Evolutionary conservation across 2,329 filamentous ascomycete species (phyloP).

Genomic region (Emydomyces testavorans): DNA sequence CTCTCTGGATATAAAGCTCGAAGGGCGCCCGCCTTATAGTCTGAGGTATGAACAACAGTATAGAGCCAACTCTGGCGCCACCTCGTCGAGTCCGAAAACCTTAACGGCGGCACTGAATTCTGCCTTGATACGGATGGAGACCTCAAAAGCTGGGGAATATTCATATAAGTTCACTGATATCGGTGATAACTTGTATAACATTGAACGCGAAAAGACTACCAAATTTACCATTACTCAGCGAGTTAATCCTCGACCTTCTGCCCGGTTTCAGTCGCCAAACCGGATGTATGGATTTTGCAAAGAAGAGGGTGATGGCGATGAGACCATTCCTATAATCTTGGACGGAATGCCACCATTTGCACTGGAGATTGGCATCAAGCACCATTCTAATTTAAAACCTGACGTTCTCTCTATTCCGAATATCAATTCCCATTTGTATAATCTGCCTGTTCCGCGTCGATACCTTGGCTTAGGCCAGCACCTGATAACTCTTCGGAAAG

Average conservation of each 20-base stretch:
- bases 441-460: conserved; percentile 72
- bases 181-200: conserved; percentile 74
- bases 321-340: conserved; percentile 76
- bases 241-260: conserved; percentile 72
- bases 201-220: conserved; percentile 52
- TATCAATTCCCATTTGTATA: conserved; percentile 61
- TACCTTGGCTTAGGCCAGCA: conserved; percentile 82
- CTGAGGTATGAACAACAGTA: conserved; percentile 71
- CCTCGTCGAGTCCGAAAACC: conserved; percentile 54
- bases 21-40: conserved; percentile 71
- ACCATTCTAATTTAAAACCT: conserved; percentile 66
- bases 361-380: conserved; percentile 85
- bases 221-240: conserved; percentile 65
- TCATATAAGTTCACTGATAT: conserved; percentile 76
- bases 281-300: conserved; percentile 95
- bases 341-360: conserved; percentile 78
- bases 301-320: conserved; percentile 69
- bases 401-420: conserved; percentile 73
- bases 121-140: conserved; percentile 76
- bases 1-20: conserved; percentile 66
- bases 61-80: conserved; percentile 54
- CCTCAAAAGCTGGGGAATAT: conserved; percentile 67
- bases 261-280: conserved; percentile 70
- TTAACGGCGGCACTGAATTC: conserved; percentile 66
- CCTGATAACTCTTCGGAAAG: conserved; percentile 75